Evolutionary conservation across 1,139 yeast species (phyloP).

Genomic region (Suhomyces atakaporum): DNA sequence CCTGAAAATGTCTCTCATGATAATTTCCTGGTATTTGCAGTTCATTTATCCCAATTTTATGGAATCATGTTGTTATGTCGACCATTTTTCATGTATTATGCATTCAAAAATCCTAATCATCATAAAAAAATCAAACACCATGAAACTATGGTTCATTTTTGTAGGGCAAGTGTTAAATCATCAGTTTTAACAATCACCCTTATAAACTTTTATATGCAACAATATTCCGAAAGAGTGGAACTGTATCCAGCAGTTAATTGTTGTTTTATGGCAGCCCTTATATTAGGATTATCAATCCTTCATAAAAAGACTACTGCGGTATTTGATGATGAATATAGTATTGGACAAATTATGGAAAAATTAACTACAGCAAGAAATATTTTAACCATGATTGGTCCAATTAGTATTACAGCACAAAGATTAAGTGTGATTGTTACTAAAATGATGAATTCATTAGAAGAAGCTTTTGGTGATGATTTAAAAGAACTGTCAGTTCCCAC

Average conservation of each 20-base stretch:
- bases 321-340: constrained; percentile 17
- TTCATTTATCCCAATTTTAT: constrained; percentile 43
- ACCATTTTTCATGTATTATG: constrained; percentile 46
- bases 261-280: constrained; percentile 19
- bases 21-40: constrained; percentile 28
- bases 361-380: constrained; percentile 15
- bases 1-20: constrained; percentile 13
- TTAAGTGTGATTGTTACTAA: constrained; percentile 15
- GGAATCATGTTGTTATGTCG: constrained; percentile 45
- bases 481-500: constrained; percentile 1
- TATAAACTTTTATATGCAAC: constrained; percentile 24
- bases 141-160: constrained; percentile 23
- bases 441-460: constrained; percentile 17
- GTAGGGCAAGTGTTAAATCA: constrained; percentile 39
- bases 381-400: constrained; percentile 13
- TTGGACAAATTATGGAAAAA: constrained; percentile 14
- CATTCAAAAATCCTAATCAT: constrained; percentile 12
- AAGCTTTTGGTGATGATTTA: constrained; percentile 13
- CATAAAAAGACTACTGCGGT: constrained; percentile 15
- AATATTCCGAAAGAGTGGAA: constrained; percentile 18
- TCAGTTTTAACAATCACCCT: constrained; percentile 37
- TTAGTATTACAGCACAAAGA: constrained; percentile 16
- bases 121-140: constrained; percentile 17
- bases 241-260: constrained; percentile 20
- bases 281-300: constrained; percentile 17